A percentile compares a stretch with the other conserved stretches of the same genome.
Evolutionary conservation across 805 yeast genomes (phyloP).

Genomic region (Cyberlindnera suaveolens): DNA sequence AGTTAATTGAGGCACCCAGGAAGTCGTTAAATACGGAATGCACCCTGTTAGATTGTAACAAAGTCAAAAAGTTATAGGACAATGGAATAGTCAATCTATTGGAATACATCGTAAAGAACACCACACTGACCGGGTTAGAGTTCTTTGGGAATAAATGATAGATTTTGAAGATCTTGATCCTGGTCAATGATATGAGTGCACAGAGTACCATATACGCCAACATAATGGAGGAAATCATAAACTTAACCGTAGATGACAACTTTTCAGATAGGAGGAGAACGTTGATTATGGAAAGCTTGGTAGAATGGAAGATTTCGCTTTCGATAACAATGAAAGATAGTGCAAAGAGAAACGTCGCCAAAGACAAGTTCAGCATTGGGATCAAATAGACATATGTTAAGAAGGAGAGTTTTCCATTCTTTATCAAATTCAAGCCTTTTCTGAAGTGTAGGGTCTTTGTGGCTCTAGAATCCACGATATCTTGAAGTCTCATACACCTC

Average conservation of each 20-base stretch:
- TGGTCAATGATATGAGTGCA: conserved; percentile 59
- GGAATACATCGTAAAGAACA: conserved; percentile 75
- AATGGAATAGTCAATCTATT: conserved; percentile 79
- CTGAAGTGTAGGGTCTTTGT: conserved; percentile 28
- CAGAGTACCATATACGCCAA: conserved; percentile 64
- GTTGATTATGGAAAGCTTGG: conserved; percentile 57
- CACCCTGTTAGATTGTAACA: conserved; percentile 42
- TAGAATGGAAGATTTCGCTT: conserved; percentile 71
- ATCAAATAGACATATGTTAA: conserved; percentile 34
- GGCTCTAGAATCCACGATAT: conserved; percentile 40
- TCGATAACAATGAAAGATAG: conserved; percentile 54
- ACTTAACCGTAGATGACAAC: conserved; percentile 23
- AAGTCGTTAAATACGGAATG: conserved; percentile 60
- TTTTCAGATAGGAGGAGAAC: conserved; percentile 31
- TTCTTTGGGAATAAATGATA: conserved; percentile 67
- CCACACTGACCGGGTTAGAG: conserved; percentile 68
- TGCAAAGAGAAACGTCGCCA: conserved; percentile 35
- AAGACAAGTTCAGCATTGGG: conserved; percentile 40
- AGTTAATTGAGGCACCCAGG: conserved; percentile 67
- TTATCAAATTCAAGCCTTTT: conserved; percentile 20
- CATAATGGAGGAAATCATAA: conserved; percentile 35
- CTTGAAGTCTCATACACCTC: conserved; percentile 50
- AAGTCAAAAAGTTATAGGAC: conserved; percentile 69
- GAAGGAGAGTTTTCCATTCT: conserved; percentile 38
- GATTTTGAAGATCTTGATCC: conserved; percentile 64